Percentiles rank a stretch among this genome's conserved stretches.
These are phyloP conservation scores for Tarenaya hassleriana DNA, from an alignment of 345 rosid genomes.

Conservation along the genomic window DNA sequence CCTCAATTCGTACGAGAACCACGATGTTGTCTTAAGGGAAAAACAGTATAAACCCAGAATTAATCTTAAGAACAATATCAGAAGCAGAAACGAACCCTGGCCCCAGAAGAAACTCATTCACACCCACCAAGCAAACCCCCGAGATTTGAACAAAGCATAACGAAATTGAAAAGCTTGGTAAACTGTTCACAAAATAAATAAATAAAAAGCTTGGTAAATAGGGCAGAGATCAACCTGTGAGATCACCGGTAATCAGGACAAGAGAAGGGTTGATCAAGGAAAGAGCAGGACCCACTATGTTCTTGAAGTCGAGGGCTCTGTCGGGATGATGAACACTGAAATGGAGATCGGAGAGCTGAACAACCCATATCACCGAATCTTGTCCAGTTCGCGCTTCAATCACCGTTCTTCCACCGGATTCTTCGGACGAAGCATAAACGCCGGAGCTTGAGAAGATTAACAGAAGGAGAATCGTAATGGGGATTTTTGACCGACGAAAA, in stretches of 20 bases:
- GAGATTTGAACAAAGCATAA: not conserved
- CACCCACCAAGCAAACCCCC: not conserved
- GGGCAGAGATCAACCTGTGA: slow-evolving; percentile 53
- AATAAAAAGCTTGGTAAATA: not conserved
- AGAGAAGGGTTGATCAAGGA: slow-evolving; percentile 77
- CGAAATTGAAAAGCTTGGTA: not conserved
- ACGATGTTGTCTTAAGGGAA: not conserved
- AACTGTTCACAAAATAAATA: not conserved
- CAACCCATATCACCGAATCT: slow-evolving; percentile 74
- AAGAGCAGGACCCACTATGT: slow-evolving; percentile 55
- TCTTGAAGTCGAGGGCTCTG: slow-evolving; percentile 65
- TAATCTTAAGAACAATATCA: too few relatives aligned
- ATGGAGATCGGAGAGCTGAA: slow-evolving; percentile 97
- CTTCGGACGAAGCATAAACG: slow-evolving; percentile 21
- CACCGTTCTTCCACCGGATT: slow-evolving; percentile 33
- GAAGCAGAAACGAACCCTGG: too few relatives aligned
- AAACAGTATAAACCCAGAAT: too few relatives aligned
- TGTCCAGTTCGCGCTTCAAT: slow-evolving; percentile 53
- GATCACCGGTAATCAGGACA: slow-evolving; percentile 89
- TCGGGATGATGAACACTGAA: slow-evolving; percentile 90
- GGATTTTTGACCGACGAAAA: slow-evolving; percentile 3
- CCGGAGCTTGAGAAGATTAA: slow-evolving; percentile 6
- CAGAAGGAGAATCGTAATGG: slow-evolving; percentile 15
- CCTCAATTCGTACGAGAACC: not conserved
- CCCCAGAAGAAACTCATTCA: not conserved